Evolutionary conservation across 2,329 filamentous ascomycete genomes (phyloP).

Genomic region (Pyricularia sp.): DNA sequence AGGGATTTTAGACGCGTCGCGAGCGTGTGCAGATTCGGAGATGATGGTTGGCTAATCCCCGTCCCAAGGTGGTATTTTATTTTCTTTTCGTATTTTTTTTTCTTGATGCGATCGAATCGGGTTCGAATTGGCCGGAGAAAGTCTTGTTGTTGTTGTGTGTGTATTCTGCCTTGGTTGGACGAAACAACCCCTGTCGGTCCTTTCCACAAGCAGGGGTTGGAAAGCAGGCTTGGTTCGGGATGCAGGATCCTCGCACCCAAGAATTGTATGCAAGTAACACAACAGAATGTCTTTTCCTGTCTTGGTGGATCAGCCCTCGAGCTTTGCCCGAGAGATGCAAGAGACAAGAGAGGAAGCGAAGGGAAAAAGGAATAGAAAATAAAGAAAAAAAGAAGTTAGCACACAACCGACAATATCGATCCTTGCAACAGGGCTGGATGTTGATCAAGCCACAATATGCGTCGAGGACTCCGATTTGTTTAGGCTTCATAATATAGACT

Average conservation of each 20-base stretch:
- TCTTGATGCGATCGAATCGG: not conserved
- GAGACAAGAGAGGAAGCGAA: not conserved
- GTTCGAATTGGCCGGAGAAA: not conserved
- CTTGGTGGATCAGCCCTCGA: not conserved
- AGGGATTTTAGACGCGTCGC: not conserved
- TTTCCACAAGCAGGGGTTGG: not conserved
- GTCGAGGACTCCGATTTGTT: not conserved
- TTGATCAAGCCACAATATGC: not conserved
- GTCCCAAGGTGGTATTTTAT: not conserved
- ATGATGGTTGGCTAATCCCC: not conserved
- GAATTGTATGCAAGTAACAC: not conserved
- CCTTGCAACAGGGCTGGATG: not conserved
- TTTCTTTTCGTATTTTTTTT: not conserved
- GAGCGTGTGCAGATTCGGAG: not conserved
- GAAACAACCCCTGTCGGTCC: not conserved
- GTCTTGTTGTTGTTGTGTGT: not conserved
- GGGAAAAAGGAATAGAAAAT: not conserved
- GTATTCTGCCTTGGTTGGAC: not conserved
- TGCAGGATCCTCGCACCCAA: not conserved
- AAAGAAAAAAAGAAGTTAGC: not conserved
- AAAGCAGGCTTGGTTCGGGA: not conserved
- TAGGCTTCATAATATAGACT: not conserved
- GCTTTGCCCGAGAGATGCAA: not conserved
- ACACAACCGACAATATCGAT: not conserved
- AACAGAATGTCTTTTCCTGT: not conserved